Conservation (phyloP, 306 rosid species). For the Quercus ilex region DNA sequence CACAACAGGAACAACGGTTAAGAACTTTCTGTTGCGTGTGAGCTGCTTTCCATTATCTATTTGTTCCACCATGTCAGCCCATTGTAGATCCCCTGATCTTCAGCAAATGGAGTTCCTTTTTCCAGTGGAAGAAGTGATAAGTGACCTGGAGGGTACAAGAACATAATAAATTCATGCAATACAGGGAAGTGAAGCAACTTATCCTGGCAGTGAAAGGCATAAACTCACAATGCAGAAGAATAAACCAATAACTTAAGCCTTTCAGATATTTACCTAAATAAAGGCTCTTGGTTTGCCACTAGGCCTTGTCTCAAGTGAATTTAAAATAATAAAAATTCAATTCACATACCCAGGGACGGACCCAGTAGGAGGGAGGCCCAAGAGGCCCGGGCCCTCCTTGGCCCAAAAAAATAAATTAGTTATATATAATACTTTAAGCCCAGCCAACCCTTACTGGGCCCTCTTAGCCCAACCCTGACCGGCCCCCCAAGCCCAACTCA, state of each 20-base stretch:
- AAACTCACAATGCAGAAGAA: slow-evolving; percentile 6
- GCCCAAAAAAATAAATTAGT: too few species aligned
- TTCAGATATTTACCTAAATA: neutral
- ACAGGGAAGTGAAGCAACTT: slow-evolving; percentile 11
- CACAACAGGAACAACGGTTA: slow-evolving; percentile 90
- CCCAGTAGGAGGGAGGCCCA: too few species aligned
- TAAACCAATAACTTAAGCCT: neutral
- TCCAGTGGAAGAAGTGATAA: slow-evolving; percentile 98
- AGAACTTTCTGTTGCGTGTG: slow-evolving; percentile 97
- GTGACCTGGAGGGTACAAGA: slow-evolving; percentile 56
- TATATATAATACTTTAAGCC: too few species aligned
- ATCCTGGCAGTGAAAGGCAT: neutral
- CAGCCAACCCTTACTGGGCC: too few species aligned
- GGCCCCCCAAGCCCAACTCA: too few species aligned
- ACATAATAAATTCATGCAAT: slow-evolving; percentile 28
- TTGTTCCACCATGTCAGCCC: slow-evolving; percentile 99
- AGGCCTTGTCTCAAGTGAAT: neutral
- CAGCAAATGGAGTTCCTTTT: slow-evolving; percentile 98
- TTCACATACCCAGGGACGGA: too few species aligned
- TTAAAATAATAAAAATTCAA: too few species aligned
- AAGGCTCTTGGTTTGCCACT: neutral
- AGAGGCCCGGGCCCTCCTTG: too few species aligned
- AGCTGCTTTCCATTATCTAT: slow-evolving; percentile 96
- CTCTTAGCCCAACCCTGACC: too few species aligned
- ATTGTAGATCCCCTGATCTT: slow-evolving; percentile 96